A percentile compares a stretch with the other conserved stretches of the same genome.
phyloP scores from a whole-genome alignment of 1,139 yeast species.

The Lodderomyces orthopsilosis region DNA sequence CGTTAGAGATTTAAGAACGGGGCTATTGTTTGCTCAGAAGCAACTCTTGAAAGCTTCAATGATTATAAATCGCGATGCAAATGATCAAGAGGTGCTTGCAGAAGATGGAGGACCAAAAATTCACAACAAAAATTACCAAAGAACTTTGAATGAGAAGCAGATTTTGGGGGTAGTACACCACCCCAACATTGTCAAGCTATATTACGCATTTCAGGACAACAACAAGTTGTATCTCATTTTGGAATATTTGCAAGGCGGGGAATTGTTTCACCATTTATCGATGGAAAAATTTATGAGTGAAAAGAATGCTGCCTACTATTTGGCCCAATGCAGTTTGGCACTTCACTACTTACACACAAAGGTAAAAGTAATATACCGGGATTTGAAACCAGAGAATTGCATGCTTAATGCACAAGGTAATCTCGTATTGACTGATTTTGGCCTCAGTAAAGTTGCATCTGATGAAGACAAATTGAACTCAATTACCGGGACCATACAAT shows the following conservation, averaged over 20 bases:
- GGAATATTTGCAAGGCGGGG: conserved; percentile 94
- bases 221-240: conserved; percentile 74
- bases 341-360: conserved; percentile 68
- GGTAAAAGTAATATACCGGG: conserved; percentile 86
- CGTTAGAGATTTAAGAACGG: conserved; percentile 65
- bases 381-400: conserved; percentile 92
- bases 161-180: conserved; percentile 55
- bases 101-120: conserved; percentile 13
- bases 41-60: conserved; percentile 74
- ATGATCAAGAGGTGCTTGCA: conserved; percentile 17
- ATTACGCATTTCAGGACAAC: conserved; percentile 86
- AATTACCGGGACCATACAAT: conserved; percentile 91
- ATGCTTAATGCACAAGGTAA: conserved; percentile 76
- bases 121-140: conserved; percentile 32
- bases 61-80: conserved; percentile 32
- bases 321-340: conserved; percentile 85
- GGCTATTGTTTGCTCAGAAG: conserved; percentile 81
- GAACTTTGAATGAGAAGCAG: conserved; percentile 43
- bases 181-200: conserved; percentile 83
- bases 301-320: conserved; percentile 73
- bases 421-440: conserved; percentile 86
- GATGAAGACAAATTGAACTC: conserved; percentile 50
- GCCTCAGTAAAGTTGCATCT: conserved; percentile 70
- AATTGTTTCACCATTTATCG: conserved; percentile 76
- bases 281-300: conserved; percentile 57